A percentile compares a stretch with the other conserved stretches of the same genome.
Evolutionary conservation across 768 basidiomycete species (phyloP).

Genomic region (Termitomyces sp.): DNA sequence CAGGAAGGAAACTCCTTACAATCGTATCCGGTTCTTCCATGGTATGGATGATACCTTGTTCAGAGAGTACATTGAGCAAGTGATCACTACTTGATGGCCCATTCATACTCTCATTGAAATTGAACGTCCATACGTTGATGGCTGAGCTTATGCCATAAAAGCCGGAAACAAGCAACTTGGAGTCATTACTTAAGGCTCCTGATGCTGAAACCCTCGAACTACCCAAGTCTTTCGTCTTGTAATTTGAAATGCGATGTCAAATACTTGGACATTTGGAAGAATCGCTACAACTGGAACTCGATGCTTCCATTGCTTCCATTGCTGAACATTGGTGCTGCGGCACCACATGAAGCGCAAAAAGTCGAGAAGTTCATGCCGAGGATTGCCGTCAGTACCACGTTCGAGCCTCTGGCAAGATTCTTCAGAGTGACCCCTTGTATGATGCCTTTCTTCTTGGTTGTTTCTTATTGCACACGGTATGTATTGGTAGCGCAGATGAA

Average conservation of each 20-base stretch:
- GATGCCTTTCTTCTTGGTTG: too few species aligned
- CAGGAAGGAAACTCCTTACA: too few species aligned
- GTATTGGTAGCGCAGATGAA: not conserved
- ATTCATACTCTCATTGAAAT: not conserved
- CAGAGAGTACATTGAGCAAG: not conserved
- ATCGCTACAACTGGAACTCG: not conserved
- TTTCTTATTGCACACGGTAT: too few species aligned
- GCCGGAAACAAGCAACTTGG: too few species aligned
- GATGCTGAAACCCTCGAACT: not conserved
- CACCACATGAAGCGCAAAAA: not conserved
- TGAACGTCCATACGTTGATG: too few species aligned
- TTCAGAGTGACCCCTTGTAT: too few species aligned
- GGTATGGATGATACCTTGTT: not conserved
- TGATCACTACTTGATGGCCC: not conserved
- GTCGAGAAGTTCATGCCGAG: not conserved
- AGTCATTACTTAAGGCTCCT: not conserved
- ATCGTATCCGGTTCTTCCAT: not conserved
- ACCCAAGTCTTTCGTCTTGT: not conserved
- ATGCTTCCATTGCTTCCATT: too few species aligned
- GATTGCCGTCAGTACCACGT: too few species aligned
- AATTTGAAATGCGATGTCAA: too few species aligned
- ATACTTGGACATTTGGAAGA: too few species aligned
- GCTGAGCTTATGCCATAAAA: too few species aligned
- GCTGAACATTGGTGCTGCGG: not conserved
- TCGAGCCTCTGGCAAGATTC: too few species aligned